These are phyloP conservation scores for Pinus albicaulis DNA, from an alignment of 75 land plant genomes.

Conservation along the genomic window DNA sequence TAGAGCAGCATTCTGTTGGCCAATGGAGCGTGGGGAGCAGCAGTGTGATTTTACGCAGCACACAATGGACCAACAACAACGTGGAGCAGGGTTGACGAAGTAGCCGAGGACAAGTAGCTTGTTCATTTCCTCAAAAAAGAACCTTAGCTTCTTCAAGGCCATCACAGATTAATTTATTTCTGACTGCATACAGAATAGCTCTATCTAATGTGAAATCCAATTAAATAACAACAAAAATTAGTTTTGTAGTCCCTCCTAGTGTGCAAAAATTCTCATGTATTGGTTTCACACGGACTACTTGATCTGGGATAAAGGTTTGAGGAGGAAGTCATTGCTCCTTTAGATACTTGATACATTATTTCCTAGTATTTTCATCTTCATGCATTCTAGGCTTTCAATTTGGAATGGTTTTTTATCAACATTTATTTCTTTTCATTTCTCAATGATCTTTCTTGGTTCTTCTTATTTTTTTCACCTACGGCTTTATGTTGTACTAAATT, in stretches of 20 bases:
- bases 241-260: constrained; percentile 79
- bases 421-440: too few relatives aligned
- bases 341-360: constrained; percentile 99
- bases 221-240: constrained; percentile 91
- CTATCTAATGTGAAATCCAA: constrained; percentile 86
- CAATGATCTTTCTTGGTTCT: too few relatives aligned
- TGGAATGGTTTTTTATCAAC: too few relatives aligned
- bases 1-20: too few relatives aligned
- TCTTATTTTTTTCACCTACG: too few relatives aligned
- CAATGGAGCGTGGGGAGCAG: too few relatives aligned
- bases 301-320: constrained; percentile 92
- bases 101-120: too few relatives aligned
- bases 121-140: constrained; percentile 89
- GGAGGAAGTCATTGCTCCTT: constrained; percentile 97
- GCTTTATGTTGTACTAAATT: too few relatives aligned
- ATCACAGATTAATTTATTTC: constrained; percentile 95
- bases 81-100: too few relatives aligned
- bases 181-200: constrained; percentile 91
- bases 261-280: constrained; percentile 78
- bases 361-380: constrained; percentile 94
- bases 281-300: constrained; percentile 90
- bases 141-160: constrained; percentile 83
- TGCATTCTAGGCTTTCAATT: too few relatives aligned
- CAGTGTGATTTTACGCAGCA: too few relatives aligned
- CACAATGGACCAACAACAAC: too few relatives aligned